These are phyloP conservation scores for Suillus spraguei DNA, from an alignment of 768 basidiomycete genomes.

Conservation along the genomic window DNA sequence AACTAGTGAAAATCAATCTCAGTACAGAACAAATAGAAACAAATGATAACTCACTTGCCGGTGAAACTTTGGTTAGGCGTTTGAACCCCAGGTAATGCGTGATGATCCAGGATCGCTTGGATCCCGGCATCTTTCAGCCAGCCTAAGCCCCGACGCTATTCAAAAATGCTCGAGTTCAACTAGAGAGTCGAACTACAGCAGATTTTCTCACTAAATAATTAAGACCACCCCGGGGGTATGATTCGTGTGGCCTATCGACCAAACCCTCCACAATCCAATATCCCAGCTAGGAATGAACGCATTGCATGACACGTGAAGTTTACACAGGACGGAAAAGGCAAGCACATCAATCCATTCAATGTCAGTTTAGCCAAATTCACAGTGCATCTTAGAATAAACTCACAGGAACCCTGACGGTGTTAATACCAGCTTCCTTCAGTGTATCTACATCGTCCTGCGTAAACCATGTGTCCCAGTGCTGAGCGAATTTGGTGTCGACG, in stretches of 20 bases:
- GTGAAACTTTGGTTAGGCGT: conserved; percentile 63
- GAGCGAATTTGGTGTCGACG: too few relatives aligned
- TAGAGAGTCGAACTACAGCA: neutral
- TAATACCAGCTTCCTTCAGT: too few relatives aligned
- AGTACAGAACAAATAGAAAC: neutral
- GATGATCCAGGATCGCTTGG: conserved; percentile 68
- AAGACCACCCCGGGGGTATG: conserved; percentile 72
- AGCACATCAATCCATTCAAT: neutral
- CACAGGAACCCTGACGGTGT: too few relatives aligned
- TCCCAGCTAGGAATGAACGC: conserved; percentile 52
- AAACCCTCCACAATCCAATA: conserved; percentile 82
- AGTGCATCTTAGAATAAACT: neutral
- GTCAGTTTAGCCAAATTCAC: neutral
- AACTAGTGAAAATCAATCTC: conserved; percentile 41
- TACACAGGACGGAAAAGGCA: too few relatives aligned
- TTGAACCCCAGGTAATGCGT: conserved; percentile 73
- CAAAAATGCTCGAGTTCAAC: neutral
- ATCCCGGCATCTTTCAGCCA: conserved; percentile 67
- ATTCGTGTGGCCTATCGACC: conserved; percentile 62
- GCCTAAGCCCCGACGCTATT: conserved; percentile 61
- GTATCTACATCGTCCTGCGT: too few relatives aligned
- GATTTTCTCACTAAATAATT: neutral
- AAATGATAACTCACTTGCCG: conserved; percentile 49
- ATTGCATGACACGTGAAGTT: too few relatives aligned
- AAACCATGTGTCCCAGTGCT: too few relatives aligned